Evolutionary conservation across 2,329 filamentous ascomycete species (phyloP).

Genomic region (Penicillium nordicum): DNA sequence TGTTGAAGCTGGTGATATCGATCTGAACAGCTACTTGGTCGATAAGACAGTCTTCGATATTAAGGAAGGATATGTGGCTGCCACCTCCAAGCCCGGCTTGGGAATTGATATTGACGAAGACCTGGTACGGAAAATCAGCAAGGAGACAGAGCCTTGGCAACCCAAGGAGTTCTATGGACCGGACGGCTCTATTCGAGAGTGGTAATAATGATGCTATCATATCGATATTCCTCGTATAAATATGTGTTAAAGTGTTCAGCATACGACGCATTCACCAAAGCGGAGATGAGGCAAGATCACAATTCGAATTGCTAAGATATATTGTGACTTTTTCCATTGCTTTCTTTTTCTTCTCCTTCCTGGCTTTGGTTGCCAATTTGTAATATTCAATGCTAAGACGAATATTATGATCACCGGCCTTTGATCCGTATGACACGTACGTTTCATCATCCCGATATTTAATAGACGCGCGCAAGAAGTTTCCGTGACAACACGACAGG

Average conservation of each 20-base stretch:
- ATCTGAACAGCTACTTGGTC: slow-evolving; percentile 64
- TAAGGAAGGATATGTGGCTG: slow-evolving; percentile 61
- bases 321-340: not conserved
- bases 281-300: not conserved
- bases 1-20: slow-evolving; percentile 56
- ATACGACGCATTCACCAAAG: not conserved
- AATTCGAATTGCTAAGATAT: not conserved
- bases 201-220: slow-evolving; percentile 45
- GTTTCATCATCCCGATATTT: not conserved
- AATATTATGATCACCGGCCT: not conserved
- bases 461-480: not conserved
- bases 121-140: slow-evolving; percentile 57
- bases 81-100: slow-evolving; percentile 59
- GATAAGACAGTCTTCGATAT: slow-evolving; percentile 65
- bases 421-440: slow-evolving; percentile 1
- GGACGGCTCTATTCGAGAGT: slow-evolving; percentile 65
- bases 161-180: slow-evolving; percentile 65
- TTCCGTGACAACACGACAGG: not conserved
- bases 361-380: not conserved
- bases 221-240: not conserved
- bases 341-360: not conserved
- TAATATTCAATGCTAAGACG: too few relatives aligned
- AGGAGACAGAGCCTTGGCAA: slow-evolving; percentile 62
- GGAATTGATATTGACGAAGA: slow-evolving; percentile 72
- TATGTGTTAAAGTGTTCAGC: not conserved